A percentile compares a stretch with the other conserved stretches of the same genome.
Conservation (phyloP, 495 filamentous ascomycete genomes). For the Letharia lupina region DNA sequence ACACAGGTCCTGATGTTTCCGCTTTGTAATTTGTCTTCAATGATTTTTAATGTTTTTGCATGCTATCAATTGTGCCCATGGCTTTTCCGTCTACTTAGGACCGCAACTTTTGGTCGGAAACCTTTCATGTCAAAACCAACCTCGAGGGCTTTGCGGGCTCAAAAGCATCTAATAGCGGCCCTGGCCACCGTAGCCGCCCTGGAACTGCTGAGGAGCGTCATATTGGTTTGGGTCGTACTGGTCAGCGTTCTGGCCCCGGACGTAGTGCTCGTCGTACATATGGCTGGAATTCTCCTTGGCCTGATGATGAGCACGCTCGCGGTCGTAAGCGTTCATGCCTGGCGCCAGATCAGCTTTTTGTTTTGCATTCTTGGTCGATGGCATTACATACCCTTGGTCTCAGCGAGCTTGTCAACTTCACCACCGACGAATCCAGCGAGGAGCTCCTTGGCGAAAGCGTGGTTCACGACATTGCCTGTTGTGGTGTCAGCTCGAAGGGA, state of each 20-base stretch:
- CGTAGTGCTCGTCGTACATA: conserved; percentile 57
- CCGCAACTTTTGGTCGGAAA: not conserved
- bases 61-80: not conserved
- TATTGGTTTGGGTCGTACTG: conserved; percentile 40
- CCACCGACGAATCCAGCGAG: conserved; percentile 61
- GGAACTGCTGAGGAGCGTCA: conserved; percentile 28
- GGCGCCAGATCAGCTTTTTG: not conserved
- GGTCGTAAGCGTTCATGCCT: conserved; percentile 54
- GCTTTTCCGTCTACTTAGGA: not conserved
- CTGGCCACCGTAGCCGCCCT: not conserved
- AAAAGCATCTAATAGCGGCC: not conserved
- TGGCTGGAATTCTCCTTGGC: conserved; percentile 56
- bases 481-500: not conserved
- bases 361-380: not conserved
- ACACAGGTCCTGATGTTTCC: not conserved
- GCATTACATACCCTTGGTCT: conserved; percentile 54
- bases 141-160: not conserved
- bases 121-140: not conserved
- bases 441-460: conserved; percentile 70
- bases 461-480: conserved; percentile 59
- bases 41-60: not conserved
- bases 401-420: conserved; percentile 69
- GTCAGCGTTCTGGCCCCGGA: conserved; percentile 29
- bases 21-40: too few relatives aligned
- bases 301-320: conserved; percentile 55